These are phyloP conservation scores for Nicotiana otophora DNA, from an alignment of 257 asterid genomes.

Conservation along the genomic window DNA sequence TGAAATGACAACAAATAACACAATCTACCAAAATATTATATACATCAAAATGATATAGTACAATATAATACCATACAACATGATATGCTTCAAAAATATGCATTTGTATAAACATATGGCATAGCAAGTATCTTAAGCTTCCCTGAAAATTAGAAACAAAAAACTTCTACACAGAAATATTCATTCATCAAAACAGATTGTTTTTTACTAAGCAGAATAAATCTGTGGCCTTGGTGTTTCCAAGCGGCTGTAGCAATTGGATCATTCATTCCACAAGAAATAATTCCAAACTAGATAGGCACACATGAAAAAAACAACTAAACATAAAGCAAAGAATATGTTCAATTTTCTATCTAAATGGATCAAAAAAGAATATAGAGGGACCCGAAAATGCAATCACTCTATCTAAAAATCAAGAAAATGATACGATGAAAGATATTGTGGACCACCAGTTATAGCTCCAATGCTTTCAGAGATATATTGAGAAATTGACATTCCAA, in stretches of 20 bases:
- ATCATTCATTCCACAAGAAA: neutral
- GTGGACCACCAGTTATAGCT: slow-evolving; percentile 14
- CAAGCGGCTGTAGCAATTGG: slow-evolving; percentile 12
- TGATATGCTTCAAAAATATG: neutral
- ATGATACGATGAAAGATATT: neutral
- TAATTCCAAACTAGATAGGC: neutral
- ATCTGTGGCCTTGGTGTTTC: slow-evolving; percentile 12
- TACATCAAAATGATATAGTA: too few species aligned
- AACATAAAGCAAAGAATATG: neutral
- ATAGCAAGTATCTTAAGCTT: neutral
- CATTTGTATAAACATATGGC: slow-evolving; percentile 2
- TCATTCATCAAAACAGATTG: neutral
- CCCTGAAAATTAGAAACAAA: neutral
- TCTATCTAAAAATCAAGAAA: neutral
- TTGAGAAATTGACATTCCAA: neutral
- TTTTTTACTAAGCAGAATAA: neutral
- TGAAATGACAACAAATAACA: too few species aligned
- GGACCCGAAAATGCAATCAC: neutral
- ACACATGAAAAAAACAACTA: neutral
- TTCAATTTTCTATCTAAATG: neutral
- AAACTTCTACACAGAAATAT: neutral
- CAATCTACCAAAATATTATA: too few species aligned
- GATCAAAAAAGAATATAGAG: neutral
- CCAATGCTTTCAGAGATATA: neutral
- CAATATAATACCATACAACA: too few species aligned